Evolutionary conservation across 2,329 filamentous ascomycete species (phyloP).

Genomic region (Esteya vermicola): DNA sequence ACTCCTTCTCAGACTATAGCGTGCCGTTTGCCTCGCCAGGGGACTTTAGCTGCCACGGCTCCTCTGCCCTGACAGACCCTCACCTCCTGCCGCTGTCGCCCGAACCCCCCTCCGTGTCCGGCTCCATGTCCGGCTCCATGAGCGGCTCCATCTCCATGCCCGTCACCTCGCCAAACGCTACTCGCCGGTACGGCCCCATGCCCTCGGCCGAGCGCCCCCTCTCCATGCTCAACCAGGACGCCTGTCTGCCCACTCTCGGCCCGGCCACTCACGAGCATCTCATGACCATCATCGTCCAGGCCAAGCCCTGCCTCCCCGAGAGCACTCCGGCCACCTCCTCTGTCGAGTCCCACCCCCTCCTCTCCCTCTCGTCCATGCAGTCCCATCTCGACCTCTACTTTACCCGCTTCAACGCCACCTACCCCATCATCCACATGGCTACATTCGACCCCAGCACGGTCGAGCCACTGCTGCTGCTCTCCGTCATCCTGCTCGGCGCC

Average conservation of each 20-base stretch:
- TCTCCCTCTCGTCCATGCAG: slow-evolving; percentile 5
- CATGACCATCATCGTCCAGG: background rate
- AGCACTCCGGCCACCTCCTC: background rate
- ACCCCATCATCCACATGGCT: slow-evolving; percentile 8
- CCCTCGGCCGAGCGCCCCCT: slow-evolving; percentile 3
- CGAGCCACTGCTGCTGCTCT: slow-evolving; percentile 8
- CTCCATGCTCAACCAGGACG: background rate
- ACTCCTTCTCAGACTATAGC: too few species aligned
- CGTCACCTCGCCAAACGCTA: background rate
- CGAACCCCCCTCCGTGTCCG: too few species aligned
- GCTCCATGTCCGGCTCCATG: too few species aligned
- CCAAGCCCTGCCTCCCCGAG: slow-evolving; percentile 1
- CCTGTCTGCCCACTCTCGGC: slow-evolving; percentile 1
- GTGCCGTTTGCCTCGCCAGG: background rate
- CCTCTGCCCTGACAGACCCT: too few species aligned
- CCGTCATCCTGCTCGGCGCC: slow-evolving; percentile 7
- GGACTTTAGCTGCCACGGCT: background rate
- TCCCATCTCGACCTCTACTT: slow-evolving; percentile 6
- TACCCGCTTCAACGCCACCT: slow-evolving; percentile 7
- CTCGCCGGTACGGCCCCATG: background rate
- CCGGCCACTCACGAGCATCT: background rate
- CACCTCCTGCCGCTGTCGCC: too few species aligned
- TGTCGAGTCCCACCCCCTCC: background rate
- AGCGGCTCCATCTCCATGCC: too few species aligned
- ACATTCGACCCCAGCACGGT: background rate